phyloP scores from a whole-genome alignment of 2,329 filamentous ascomycete genomes.

The Fusarium nisikadoi region DNA sequence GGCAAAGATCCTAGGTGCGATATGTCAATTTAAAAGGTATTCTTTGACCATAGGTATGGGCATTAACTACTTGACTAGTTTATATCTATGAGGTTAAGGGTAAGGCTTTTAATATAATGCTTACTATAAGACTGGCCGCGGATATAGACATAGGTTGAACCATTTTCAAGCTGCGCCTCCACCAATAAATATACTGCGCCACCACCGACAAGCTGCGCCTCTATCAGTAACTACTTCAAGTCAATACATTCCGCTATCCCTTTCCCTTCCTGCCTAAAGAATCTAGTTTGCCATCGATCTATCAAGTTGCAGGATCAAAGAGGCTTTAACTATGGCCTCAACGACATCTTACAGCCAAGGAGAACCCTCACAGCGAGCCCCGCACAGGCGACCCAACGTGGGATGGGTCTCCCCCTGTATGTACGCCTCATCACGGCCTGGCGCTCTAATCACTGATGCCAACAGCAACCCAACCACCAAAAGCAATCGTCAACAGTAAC shows the following conservation, averaged over 20 bases:
- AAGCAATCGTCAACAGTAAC: background rate
- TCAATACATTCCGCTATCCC: background rate
- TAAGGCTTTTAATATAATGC: too few relatives aligned
- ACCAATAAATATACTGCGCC: background rate
- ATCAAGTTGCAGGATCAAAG: fast-evolving
- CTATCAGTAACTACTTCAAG: background rate
- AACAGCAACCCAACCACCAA: background rate
- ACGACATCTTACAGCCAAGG: background rate
- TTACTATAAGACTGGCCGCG: too few relatives aligned
- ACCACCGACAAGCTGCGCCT: background rate
- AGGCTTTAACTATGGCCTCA: fast-evolving
- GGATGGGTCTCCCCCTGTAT: background rate
- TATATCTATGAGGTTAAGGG: too few relatives aligned
- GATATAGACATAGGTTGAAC: too few relatives aligned
- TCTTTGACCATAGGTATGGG: too few relatives aligned
- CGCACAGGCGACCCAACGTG: background rate
- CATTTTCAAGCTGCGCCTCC: background rate
- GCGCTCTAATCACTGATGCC: fast-evolving
- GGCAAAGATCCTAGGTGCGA: too few relatives aligned
- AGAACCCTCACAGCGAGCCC: background rate
- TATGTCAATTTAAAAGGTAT: too few relatives aligned
- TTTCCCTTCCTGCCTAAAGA: background rate
- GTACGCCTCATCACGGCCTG: fast-evolving
- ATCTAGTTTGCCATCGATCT: fast-evolving
- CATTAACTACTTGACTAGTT: too few relatives aligned